Conservation (phyloP, 768 basidiomycete species). For the Boletus huronensis region DNA sequence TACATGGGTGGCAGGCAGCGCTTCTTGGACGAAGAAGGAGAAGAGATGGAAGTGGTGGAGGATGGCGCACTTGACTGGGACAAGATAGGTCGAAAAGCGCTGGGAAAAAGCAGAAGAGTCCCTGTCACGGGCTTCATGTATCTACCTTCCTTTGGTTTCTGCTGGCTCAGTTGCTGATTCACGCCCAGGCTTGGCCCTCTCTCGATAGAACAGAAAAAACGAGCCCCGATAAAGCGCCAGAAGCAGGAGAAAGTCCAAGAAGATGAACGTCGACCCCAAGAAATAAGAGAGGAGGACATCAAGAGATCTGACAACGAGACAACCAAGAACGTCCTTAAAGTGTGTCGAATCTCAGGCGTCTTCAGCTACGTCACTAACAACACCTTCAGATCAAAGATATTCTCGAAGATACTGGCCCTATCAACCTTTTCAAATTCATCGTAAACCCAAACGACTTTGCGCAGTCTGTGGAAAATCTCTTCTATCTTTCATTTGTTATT, state of each 20-base stretch:
- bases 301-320: conserved; percentile 84
- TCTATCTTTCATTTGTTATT: conserved; percentile 92
- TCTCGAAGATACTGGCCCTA: conserved; percentile 44
- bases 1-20: conserved; percentile 73
- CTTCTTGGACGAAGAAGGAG: conserved; percentile 44
- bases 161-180: conserved; percentile 13
- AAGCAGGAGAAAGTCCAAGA: conserved; percentile 71
- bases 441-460: conserved; percentile 89
- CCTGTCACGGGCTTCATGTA: conserved; percentile 89
- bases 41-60: conserved; percentile 51
- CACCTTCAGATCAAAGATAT: conserved; percentile 54
- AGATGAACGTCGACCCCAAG: conserved; percentile 68
- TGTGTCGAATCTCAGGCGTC: conserved; percentile 35
- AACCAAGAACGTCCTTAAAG: conserved; percentile 75
- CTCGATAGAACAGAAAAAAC: conserved; percentile 79
- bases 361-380: background rate
- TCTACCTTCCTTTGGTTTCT: conserved; percentile 21
- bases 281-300: conserved; percentile 81
- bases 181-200: conserved; percentile 85
- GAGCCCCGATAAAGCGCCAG: conserved; percentile 54
- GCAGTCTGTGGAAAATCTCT: conserved; percentile 95
- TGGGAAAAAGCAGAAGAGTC: conserved; percentile 75
- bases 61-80: conserved; percentile 72
- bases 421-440: conserved; percentile 85
- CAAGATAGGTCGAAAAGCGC: conserved; percentile 77